These are phyloP conservation scores for Tagetes patula DNA, from an alignment of 129 eudicot species.

Conservation along the genomic window DNA sequence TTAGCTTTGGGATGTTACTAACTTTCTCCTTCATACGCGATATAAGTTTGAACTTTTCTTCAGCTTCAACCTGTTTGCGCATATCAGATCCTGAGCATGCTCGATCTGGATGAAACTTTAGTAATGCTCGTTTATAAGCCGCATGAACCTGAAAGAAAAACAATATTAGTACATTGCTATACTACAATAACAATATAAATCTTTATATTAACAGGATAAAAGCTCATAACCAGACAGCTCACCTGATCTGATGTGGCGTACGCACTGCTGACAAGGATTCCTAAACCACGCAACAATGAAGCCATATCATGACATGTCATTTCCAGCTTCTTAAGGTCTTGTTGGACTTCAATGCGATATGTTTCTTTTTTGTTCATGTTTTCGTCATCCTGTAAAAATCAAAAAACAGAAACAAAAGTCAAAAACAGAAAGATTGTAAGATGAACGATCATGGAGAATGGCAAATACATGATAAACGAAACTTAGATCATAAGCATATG, in stretches of 20 bases:
- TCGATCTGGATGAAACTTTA: slow-evolving; percentile 74
- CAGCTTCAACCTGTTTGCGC: slow-evolving; percentile 71
- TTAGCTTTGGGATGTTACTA: slow-evolving; percentile 14
- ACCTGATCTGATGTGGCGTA: slow-evolving; percentile 54
- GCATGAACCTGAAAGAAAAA: slow-evolving; percentile 55
- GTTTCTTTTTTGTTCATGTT: slow-evolving; percentile 66
- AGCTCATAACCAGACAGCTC: slow-evolving; percentile 1
- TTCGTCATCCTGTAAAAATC: slow-evolving; percentile 48
- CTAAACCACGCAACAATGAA: slow-evolving; percentile 59
- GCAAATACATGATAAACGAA: not conserved
- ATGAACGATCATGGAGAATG: not conserved
- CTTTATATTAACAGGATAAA: not conserved
- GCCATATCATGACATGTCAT: slow-evolving; percentile 55
- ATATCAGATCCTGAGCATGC: slow-evolving; percentile 44
- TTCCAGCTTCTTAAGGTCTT: slow-evolving; percentile 59
- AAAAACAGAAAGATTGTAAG: slow-evolving; percentile 9
- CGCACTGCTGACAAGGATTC: slow-evolving; percentile 40
- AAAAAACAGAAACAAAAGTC: not conserved
- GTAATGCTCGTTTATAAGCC: slow-evolving; percentile 66
- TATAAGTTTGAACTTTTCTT: slow-evolving; percentile 83
- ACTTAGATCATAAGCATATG: slow-evolving; percentile 2
- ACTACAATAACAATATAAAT: not conserved
- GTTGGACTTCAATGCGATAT: slow-evolving; percentile 55
- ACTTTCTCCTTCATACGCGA: slow-evolving; percentile 62
- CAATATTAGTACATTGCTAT: not conserved